phyloP scores from a whole-genome alignment of 2,329 filamentous ascomycete genomes.

The Pezicula neosporulosa region DNA sequence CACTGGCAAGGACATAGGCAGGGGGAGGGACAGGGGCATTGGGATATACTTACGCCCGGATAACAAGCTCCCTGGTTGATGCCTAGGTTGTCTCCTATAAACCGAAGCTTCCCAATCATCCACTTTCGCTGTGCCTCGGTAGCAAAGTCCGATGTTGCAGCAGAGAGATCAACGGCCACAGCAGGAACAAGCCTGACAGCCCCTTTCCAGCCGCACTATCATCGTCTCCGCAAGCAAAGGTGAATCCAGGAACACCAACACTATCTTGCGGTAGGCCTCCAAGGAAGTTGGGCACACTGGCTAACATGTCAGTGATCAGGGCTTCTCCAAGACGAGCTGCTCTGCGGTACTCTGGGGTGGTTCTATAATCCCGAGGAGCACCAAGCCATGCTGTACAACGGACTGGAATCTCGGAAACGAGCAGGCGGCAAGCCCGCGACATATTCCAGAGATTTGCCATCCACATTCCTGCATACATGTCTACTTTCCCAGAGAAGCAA shows the following conservation, averaged over 20 bases:
- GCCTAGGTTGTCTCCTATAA: constrained; percentile 2
- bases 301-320: constrained; percentile 52
- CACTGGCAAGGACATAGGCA: too few species aligned
- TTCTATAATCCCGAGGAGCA: constrained; percentile 54
- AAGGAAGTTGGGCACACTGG: constrained; percentile 54
- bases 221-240: constrained; percentile 45
- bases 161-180: constrained; percentile 5
- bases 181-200: not conserved
- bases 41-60: not conserved
- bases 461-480: constrained; percentile 54
- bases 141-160: constrained; percentile 5
- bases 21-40: not conserved
- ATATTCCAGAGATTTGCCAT: constrained; percentile 53
- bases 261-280: constrained; percentile 47
- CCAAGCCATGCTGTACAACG: constrained; percentile 56
- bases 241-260: constrained; percentile 33
- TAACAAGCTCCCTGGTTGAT: constrained; percentile 2
- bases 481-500: constrained; percentile 54
- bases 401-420: constrained; percentile 49
- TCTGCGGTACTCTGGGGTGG: constrained; percentile 55
- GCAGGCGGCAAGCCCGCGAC: constrained; percentile 46
- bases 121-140: constrained; percentile 1
- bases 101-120: constrained; percentile 1
- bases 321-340: constrained; percentile 46
- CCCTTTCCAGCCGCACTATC: not conserved